Evolutionary conservation across 2,329 filamentous ascomycete genomes (phyloP), one percentile per base, ranked within the genome.

Genomic region (Sphaerulina vaccinii): DNA sequence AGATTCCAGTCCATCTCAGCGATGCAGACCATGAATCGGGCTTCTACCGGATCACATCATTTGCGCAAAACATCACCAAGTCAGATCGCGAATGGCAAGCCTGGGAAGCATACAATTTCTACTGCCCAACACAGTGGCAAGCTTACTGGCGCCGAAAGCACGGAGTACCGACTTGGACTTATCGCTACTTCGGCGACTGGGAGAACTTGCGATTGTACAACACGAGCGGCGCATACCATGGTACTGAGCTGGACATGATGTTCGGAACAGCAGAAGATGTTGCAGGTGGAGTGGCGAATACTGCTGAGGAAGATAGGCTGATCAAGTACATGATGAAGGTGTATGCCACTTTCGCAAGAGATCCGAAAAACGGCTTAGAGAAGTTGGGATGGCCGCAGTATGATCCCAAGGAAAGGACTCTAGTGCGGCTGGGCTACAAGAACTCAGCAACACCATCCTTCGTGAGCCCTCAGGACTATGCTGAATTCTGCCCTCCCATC

Each of bases 1-100:
- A 64, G 15, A 47, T 62, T 7, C 50, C 53, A 35, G 55, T 49
- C 24, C n/a, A 38, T 43, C 33, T 51, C 33, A 32, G 18, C 9
- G 33, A 22, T 2, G 33, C 13, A 13, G 27, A 29, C 27, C 27
- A 29, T 13, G 27, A 29, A 29, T 29, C 27, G 7, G 27, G 27
- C 13, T 29, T 29, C 27, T 29, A 29, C 27, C 7, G 27, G 13
- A 29, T 29, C 27, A 29, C 27, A 7, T 29, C 27, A 7, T 29
- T 7, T 13, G 27, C 27, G 27, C 27, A 29, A 13, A 29, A 29
- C 27, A 29, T 29, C 27, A 29, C 27, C 7, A 29, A 29, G 13
- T 29, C 41, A n/a, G n/a, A 21, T 15, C 15, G 5, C 32, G 42
- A 32, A 45, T 24, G 42, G 23, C 22, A 33, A 19, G 29, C 42